Conservation (phyloP, 2,329 filamentous ascomycete species). For the Volutella citrinella region DNA sequence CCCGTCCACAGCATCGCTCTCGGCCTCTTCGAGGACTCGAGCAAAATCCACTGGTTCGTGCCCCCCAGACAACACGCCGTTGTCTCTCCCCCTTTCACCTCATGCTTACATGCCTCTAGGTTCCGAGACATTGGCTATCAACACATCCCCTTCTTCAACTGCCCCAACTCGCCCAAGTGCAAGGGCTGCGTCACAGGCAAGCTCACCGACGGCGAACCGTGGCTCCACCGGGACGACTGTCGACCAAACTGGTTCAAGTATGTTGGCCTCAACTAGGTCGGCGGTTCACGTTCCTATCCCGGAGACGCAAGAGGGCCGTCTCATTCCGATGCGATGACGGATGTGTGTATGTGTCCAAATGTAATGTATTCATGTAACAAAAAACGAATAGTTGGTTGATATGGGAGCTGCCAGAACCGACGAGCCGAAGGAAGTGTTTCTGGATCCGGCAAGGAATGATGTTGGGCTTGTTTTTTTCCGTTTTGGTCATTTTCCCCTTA, state of each 20-base stretch:
- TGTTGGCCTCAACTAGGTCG: conserved; percentile 79
- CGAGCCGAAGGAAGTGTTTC: conserved; percentile 6
- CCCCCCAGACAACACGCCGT: no score
- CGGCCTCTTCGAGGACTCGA: conserved; percentile 86
- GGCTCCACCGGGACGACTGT: conserved; percentile 87
- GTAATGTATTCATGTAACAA: conserved; percentile 9
- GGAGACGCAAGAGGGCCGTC: no score
- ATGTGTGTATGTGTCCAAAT: no score
- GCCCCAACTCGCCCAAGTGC: conserved; percentile 94
- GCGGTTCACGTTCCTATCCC: no score
- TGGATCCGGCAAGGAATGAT: conserved; percentile 8
- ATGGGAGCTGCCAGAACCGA: conserved; percentile 10
- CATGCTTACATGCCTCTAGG: conserved; percentile 57
- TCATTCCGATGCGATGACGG: no score
- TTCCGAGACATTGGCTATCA: conserved; percentile 99
- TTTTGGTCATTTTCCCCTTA: no score
- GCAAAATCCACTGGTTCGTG: conserved; percentile 86
- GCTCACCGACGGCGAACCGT: conserved; percentile 85
- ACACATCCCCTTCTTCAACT: conserved; percentile 98
- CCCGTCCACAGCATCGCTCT: conserved; percentile 94
- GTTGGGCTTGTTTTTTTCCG: conserved; percentile 12
- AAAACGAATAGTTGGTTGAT: no score
- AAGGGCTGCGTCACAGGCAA: conserved; percentile 81
- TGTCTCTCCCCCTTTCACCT: no score
- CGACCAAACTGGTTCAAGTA: conserved; percentile 97